Evolutionary conservation across 768 basidiomycete species (phyloP).

Genomic region (Neoboletus subvelutipes): DNA sequence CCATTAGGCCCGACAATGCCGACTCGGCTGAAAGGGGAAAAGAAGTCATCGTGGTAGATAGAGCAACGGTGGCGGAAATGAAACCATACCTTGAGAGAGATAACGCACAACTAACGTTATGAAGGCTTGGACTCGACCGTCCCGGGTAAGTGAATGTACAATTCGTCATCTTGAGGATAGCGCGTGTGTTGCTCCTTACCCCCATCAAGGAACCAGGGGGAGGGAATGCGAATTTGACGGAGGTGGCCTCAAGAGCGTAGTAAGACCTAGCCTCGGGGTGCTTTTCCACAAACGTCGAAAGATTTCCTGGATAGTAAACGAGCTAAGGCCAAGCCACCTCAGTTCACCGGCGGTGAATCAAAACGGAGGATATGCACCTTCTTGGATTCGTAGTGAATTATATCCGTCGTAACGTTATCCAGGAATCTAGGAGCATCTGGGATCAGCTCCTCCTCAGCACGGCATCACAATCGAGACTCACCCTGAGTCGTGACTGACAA

Average conservation of each 20-base stretch:
- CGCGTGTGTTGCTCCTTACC: conserved; percentile 92
- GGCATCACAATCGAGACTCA: conserved; percentile 36
- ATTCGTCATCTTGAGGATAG: conserved; percentile 87
- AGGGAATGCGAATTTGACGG: conserved; percentile 94
- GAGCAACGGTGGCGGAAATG: conserved; percentile 23
- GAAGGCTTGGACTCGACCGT: conserved; percentile 71
- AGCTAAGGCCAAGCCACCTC: conserved; percentile 48
- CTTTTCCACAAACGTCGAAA: conserved; percentile 83
- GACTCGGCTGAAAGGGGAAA: conserved; percentile 61
- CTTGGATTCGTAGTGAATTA: conserved; percentile 95
- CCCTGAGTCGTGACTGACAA: conserved; percentile 97
- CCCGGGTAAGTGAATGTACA: conserved; percentile 97
- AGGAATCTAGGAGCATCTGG: conserved; percentile 63
- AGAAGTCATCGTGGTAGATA: conserved; percentile 19
- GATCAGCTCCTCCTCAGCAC: conserved; percentile 7
- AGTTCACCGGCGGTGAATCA: conserved; percentile 16
- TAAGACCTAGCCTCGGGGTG: conserved; percentile 95
- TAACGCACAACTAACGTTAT: conserved; percentile 88
- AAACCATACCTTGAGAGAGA: conserved; percentile 78
- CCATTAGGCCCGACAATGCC: conserved; percentile 93
- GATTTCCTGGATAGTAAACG: conserved; percentile 91
- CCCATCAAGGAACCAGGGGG: conserved; percentile 96
- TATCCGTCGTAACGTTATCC: conserved; percentile 93
- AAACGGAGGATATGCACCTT: conserved; percentile 49
- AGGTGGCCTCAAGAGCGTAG: conserved; percentile 92